phyloP scores from a whole-genome alignment of 768 basidiomycete species.

The Ramaria sp. region DNA sequence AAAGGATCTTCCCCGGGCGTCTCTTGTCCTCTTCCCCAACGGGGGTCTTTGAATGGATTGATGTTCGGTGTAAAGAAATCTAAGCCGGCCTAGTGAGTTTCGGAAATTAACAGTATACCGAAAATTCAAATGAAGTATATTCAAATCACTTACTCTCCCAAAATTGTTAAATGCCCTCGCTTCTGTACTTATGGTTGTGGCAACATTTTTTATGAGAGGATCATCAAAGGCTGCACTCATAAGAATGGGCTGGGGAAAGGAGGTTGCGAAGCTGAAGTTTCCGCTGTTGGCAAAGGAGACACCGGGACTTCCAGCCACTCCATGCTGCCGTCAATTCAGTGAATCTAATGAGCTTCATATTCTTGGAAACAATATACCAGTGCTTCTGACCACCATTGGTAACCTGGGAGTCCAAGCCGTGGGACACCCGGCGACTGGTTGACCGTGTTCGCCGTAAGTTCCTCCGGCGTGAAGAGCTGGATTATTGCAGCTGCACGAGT shows the following conservation, averaged over 20 bases:
- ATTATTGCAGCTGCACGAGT: constrained; percentile 42
- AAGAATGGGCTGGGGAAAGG: constrained; percentile 47
- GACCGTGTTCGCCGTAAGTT: constrained; percentile 41
- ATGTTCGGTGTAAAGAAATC: constrained; percentile 50
- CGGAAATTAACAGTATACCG: neutral
- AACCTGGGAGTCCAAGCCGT: constrained; percentile 44
- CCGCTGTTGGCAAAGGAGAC: constrained; percentile 39
- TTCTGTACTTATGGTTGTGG: constrained; percentile 44
- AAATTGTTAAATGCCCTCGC: constrained; percentile 49
- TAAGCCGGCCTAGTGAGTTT: constrained; percentile 30
- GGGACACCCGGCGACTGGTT: constrained; percentile 41
- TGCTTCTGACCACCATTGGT: constrained; percentile 54
- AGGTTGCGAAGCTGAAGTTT: constrained; percentile 46
- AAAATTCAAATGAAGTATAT: neutral
- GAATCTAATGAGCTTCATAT: neutral
- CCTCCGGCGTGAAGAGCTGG: constrained; percentile 36
- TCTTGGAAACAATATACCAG: constrained; percentile 27
- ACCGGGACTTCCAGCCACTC: constrained; percentile 43
- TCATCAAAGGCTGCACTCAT: constrained; percentile 49
- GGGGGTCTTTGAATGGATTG: constrained; percentile 46
- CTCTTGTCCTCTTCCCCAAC: constrained; percentile 54
- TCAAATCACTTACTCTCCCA: constrained; percentile 18
- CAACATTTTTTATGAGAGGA: constrained; percentile 36
- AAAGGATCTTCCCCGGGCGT: constrained; percentile 53
- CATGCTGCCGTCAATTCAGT: constrained; percentile 30